Conservation (phyloP, 257 asterid species). For the Lithospermum erythrorhizon region DNA sequence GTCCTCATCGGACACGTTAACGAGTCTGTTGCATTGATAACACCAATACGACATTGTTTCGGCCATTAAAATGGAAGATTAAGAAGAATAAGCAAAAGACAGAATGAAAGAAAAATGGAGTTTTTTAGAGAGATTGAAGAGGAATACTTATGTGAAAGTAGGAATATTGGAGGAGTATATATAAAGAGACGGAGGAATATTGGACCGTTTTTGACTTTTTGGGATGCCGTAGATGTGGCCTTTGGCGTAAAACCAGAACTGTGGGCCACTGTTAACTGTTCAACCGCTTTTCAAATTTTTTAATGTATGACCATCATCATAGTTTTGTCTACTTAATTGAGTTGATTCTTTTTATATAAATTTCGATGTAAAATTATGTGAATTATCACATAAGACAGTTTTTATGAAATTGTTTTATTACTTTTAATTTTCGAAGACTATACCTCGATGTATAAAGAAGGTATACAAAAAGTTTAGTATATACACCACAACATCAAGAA, state of each 20-base stretch:
- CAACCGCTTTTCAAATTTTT: too few relatives aligned
- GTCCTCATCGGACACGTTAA: background rate
- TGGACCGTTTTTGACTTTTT: background rate
- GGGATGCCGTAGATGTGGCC: background rate
- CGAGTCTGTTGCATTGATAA: background rate
- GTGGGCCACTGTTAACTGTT: background rate
- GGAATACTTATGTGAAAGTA: background rate
- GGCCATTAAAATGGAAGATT: background rate
- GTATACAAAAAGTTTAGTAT: too few relatives aligned
- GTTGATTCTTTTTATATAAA: too few relatives aligned
- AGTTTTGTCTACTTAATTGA: too few relatives aligned
- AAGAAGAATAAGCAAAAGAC: too few relatives aligned
- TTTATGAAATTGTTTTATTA: too few relatives aligned
- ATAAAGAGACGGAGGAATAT: background rate
- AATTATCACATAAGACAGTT: too few relatives aligned
- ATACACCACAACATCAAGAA: too few relatives aligned
- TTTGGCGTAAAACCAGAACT: background rate
- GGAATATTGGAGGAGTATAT: background rate
- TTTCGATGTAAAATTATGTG: too few relatives aligned
- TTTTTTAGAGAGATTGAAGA: background rate
- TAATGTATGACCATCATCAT: too few relatives aligned
- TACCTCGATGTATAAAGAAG: too few relatives aligned
- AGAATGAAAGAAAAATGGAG: background rate
- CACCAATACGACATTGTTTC: background rate
- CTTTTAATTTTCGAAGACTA: too few relatives aligned